Evolutionary conservation across 805 yeast species (phyloP).

Genomic region (Ogataea wickerhamii): DNA sequence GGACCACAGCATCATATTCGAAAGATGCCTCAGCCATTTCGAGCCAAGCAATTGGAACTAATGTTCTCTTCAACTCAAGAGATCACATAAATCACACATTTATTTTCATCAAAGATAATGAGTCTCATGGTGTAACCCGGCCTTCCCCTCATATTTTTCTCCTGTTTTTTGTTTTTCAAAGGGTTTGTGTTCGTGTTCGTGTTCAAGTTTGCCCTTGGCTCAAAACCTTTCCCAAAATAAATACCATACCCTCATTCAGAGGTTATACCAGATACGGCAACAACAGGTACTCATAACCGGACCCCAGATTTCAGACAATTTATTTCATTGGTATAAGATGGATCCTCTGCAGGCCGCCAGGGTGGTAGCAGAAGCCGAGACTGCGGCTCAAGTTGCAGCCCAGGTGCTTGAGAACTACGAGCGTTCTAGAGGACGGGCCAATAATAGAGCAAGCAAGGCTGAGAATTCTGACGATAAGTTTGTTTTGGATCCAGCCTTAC

Average conservation of each 20-base stretch:
- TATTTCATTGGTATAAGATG: slow-evolving; percentile 6
- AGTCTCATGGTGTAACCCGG: too few species aligned
- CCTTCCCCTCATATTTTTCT: too few species aligned
- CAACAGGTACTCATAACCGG: slow-evolving; percentile 17
- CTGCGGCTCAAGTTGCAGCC: slow-evolving; percentile 18
- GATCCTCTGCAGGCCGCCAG: slow-evolving; percentile 16
- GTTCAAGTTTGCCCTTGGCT: slow-evolving; percentile 15
- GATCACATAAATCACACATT: too few species aligned
- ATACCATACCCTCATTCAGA: too few species aligned
- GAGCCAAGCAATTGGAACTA: too few species aligned
- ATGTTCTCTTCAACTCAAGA: too few species aligned
- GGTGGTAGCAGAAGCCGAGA: slow-evolving; percentile 15
- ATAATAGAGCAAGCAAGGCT: background rate
- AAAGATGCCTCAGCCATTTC: too few species aligned
- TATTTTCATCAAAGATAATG: too few species aligned
- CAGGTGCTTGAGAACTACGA: slow-evolving; percentile 20
- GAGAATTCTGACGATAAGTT: slow-evolving; percentile 15
- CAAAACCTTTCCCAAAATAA: slow-evolving; percentile 9
- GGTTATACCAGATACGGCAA: background rate
- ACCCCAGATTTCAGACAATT: background rate
- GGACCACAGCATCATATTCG: slow-evolving; percentile 34
- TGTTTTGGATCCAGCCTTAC: slow-evolving; percentile 24
- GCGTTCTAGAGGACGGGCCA: background rate
- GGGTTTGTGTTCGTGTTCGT: too few species aligned
- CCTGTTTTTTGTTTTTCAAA: too few species aligned